These are phyloP conservation scores for Kitagawia praeruptora DNA, from an alignment of 129 eudicot genomes.

Conservation along the genomic window DNA sequence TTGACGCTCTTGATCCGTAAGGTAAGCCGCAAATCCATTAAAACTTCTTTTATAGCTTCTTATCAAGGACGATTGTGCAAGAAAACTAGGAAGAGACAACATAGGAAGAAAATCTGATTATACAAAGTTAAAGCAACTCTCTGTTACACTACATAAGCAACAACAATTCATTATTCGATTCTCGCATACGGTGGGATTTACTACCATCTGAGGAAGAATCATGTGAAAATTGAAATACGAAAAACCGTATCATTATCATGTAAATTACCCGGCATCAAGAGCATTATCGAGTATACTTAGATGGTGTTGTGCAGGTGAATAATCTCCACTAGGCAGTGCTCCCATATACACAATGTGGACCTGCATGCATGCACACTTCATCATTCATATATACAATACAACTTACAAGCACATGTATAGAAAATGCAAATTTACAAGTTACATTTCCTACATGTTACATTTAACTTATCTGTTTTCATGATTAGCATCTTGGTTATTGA, in stretches of 20 bases:
- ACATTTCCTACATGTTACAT: too few species aligned
- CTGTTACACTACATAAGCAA: background rate
- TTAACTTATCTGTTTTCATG: too few species aligned
- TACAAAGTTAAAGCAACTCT: background rate
- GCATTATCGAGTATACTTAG: background rate
- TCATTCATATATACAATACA: too few species aligned
- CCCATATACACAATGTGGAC: conserved; percentile 3
- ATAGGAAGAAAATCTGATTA: background rate
- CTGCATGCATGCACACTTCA: background rate
- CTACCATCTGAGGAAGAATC: background rate
- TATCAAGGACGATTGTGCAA: conserved; percentile 19
- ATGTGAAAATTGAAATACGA: background rate
- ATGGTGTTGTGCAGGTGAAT: background rate
- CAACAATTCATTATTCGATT: background rate
- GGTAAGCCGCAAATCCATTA: conserved; percentile 48
- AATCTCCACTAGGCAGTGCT: background rate
- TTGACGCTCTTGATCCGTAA: conserved; percentile 24
- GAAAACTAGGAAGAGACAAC: conserved; percentile 17
- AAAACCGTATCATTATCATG: background rate
- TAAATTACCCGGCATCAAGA: background rate
- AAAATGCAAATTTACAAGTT: too few species aligned
- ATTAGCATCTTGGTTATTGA: too few species aligned
- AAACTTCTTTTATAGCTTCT: conserved; percentile 43
- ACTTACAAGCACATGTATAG: background rate
- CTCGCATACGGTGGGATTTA: background rate